Percentiles rank a stretch among this genome's conserved stretches.
These are phyloP conservation scores for Mycena sp. DNA, from an alignment of 1,284 basidiomycete species.

Conservation along the genomic window DNA sequence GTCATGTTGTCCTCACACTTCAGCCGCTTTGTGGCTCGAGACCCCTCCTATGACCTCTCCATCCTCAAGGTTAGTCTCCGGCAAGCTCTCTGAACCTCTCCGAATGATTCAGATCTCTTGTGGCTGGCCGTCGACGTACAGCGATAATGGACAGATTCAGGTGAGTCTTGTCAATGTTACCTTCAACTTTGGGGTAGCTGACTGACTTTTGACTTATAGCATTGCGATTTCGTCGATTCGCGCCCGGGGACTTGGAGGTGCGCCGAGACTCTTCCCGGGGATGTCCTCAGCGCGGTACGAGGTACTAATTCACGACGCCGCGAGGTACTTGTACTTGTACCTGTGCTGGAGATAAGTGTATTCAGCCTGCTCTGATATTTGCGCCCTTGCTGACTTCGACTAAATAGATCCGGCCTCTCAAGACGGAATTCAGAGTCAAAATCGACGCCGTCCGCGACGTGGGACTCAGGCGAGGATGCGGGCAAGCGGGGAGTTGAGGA, in stretches of 20 bases:
- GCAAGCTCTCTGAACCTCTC: neutral
- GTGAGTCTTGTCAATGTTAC: neutral
- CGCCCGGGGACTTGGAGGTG: too few species aligned
- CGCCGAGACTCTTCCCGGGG: too few species aligned
- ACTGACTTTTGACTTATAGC: neutral
- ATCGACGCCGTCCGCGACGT: neutral
- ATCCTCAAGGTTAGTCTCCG: neutral
- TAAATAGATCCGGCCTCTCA: neutral
- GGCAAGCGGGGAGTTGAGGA: neutral
- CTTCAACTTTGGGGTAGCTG: neutral
- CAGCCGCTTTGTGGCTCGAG: neutral
- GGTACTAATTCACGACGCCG: too few species aligned
- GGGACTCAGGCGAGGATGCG: neutral
- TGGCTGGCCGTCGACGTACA: neutral
- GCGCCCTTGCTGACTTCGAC: neutral
- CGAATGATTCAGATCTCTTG: neutral
- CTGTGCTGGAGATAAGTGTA: too few species aligned
- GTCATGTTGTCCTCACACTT: neutral
- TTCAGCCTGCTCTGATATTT: neutral
- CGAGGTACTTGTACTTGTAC: too few species aligned
- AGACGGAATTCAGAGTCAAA: too few species aligned
- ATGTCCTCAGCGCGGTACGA: too few species aligned
- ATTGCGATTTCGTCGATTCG: too few species aligned
- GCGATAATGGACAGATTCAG: neutral
- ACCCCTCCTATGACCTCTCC: neutral